Base-by-base conservation (phyloP, 768 basidiomycete species). In the Harrya chromipes region DNA sequence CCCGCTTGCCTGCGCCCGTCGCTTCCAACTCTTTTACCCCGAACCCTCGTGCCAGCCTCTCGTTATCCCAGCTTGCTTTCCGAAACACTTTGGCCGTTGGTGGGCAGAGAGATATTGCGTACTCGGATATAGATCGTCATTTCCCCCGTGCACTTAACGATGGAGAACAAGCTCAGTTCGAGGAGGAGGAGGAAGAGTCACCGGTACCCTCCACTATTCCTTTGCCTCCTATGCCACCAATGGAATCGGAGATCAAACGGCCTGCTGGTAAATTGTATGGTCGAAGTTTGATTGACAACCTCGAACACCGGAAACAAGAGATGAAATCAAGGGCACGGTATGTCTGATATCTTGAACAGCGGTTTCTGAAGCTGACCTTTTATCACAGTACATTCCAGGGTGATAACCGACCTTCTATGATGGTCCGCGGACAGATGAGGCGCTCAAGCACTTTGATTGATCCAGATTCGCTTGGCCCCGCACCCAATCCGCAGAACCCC, bases 361-460 rank as follows among this genome's bases (percentile, higher is more conserved):
- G 11, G 23, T 31, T 35, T 38, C 43, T 21, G 20, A 42, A 23
- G 21, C 43, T 54, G 10, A 65, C 33, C 20, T 47, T 29, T 42
- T 23, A 29, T 46, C 23, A 34, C 19, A 95, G 94, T 47, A 85
- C 90, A 13, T 97, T 97, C 67, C 82, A 74, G 46, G 94, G 94
- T 13, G 94, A 97, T 61, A 78, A 87, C 55, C 76, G 93, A 49
- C 91, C 94, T 10, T 87, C 90, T 5, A 95, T 95, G 94, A 94
- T 95, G 92, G 81, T 84, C 29, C 81, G 93, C 53, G 72, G 74
- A 33, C 68, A 71, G 37, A 66, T 73, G 31, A 69, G 75, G 49
- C 82, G 79, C 17, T 65, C 80, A 12, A 83, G 79, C 57, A 88
- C 90, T 0, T 67, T 93, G 43, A 87, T 93, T 58, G 87, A 92